phyloP scores from a whole-genome alignment of 805 yeast genomes.

The Isabelozyma pseudorhagii region DNA sequence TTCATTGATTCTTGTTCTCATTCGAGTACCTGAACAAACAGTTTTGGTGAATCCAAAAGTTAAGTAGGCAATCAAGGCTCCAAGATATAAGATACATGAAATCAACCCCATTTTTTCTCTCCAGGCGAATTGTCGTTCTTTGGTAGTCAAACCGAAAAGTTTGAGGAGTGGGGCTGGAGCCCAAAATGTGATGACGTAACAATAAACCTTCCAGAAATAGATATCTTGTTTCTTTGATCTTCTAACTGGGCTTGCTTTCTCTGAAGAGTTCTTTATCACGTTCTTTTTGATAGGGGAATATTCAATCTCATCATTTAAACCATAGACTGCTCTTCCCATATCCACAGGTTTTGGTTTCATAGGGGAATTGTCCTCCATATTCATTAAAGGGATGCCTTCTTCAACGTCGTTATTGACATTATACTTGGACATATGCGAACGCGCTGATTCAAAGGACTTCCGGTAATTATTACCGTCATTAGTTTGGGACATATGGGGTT shows the following conservation, averaged over 20 bases:
- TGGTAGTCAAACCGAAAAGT: constrained; percentile 72
- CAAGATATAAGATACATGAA: constrained; percentile 68
- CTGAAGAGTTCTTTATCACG: constrained; percentile 16
- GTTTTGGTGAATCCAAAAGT: constrained; percentile 90
- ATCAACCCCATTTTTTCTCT: constrained; percentile 89
- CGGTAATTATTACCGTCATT: background rate
- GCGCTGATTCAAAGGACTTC: background rate
- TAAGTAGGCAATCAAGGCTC: constrained; percentile 76
- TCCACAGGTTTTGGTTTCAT: constrained; percentile 2
- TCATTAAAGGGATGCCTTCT: constrained; percentile 45
- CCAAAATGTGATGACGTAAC: constrained; percentile 83
- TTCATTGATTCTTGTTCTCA: constrained; percentile 59
- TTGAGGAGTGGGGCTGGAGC: constrained; percentile 75
- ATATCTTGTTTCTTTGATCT: constrained; percentile 18
- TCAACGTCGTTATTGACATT: constrained; percentile 14
- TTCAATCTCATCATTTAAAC: constrained; percentile 57
- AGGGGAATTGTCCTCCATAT: constrained; percentile 18
- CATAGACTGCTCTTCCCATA: constrained; percentile 52
- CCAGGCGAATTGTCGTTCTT: constrained; percentile 93
- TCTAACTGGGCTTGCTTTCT: constrained; percentile 6
- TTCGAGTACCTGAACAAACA: constrained; percentile 52
- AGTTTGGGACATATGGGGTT: constrained; percentile 35
- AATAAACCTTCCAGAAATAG: constrained; percentile 76
- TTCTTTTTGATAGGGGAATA: constrained; percentile 23
- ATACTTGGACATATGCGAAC: background rate